Evolutionary conservation across 805 yeast species (phyloP).

Genomic region (Metschnikowia kofuensis): DNA sequence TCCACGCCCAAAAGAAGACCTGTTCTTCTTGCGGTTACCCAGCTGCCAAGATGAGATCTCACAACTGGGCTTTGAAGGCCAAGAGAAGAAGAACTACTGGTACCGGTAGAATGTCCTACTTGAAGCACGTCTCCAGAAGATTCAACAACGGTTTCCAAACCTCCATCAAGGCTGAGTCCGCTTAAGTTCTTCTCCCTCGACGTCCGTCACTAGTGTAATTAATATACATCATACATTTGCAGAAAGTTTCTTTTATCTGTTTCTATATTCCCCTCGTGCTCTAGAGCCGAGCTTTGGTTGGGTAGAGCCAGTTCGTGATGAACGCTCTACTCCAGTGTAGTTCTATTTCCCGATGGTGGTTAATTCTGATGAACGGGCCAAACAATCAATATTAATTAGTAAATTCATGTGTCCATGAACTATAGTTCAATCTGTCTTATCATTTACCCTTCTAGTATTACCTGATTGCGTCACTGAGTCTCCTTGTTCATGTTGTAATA

Average conservation of each 20-base stretch:
- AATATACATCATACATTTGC: slow-evolving; percentile 16
- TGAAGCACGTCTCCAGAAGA: slow-evolving; percentile 95
- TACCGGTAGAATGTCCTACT: slow-evolving; percentile 98
- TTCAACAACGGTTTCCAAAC: slow-evolving; percentile 99
- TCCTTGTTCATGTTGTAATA: slow-evolving; percentile 61
- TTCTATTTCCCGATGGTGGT: background rate
- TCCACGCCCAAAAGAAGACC: slow-evolving; percentile 99
- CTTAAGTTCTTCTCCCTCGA: slow-evolving; percentile 31
- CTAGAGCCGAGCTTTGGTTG: too few species aligned
- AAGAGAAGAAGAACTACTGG: slow-evolving; percentile 99
- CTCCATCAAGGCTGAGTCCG: slow-evolving; percentile 67
- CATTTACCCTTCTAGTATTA: too few species aligned
- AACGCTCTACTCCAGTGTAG: background rate
- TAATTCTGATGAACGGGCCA: too few species aligned
- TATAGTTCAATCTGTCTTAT: too few species aligned
- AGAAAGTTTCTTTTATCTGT: background rate
- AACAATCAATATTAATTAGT: too few species aligned
- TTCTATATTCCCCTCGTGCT: too few species aligned
- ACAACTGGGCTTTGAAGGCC: slow-evolving; percentile 99
- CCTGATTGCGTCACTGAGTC: slow-evolving; percentile 1
- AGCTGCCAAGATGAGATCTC: slow-evolving; percentile 97
- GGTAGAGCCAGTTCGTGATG: background rate
- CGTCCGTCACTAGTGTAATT: slow-evolving; percentile 13
- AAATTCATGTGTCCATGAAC: too few species aligned
- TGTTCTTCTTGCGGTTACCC: slow-evolving; percentile 99